Conservation (phyloP, 2,329 filamentous ascomycete species). For the Xylariomycetidae sp. region DNA sequence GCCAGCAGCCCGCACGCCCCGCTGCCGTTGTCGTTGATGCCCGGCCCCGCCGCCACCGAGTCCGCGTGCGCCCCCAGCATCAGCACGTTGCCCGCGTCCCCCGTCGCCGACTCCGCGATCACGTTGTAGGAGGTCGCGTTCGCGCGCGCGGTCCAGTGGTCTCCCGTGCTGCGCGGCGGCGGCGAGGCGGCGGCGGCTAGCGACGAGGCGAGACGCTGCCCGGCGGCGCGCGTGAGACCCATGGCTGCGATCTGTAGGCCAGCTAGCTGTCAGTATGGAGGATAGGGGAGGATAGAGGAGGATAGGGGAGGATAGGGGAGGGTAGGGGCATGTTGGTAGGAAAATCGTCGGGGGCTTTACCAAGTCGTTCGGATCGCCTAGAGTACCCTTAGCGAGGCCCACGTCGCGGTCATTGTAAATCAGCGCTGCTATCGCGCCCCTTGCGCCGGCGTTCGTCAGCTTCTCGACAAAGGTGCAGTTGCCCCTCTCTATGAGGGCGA, state of each 20-base stretch:
- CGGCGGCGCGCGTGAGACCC: slow-evolving; percentile 40
- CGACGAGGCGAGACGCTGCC: slow-evolving; percentile 13
- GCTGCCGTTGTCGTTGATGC: slow-evolving; percentile 62
- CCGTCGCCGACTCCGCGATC: slow-evolving; percentile 52
- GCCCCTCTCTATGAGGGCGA: slow-evolving; percentile 52
- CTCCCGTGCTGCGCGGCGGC: slow-evolving; percentile 14
- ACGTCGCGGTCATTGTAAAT: slow-evolving; percentile 51
- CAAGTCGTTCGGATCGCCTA: slow-evolving; percentile 38
- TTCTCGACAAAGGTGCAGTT: slow-evolving; percentile 51
- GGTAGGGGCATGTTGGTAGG: slow-evolving; percentile 2
- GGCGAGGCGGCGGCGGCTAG: slow-evolving; percentile 7
- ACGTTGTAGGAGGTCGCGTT: slow-evolving; percentile 42
- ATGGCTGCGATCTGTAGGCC: slow-evolving; percentile 42
- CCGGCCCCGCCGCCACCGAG: slow-evolving; percentile 54
- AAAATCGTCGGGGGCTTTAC: slow-evolving; percentile 4
- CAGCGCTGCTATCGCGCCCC: slow-evolving; percentile 48
- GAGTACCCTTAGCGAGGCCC: slow-evolving; percentile 42
- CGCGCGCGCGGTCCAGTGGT: slow-evolving; percentile 20
- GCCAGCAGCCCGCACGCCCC: slow-evolving; percentile 54
- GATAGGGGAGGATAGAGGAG: no score
- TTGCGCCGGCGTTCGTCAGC: slow-evolving; percentile 43
- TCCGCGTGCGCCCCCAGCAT: slow-evolving; percentile 56
- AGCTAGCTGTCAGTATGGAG: no score
- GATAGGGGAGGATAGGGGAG: no score
- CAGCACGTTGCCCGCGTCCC: slow-evolving; percentile 53